These are phyloP conservation scores for Russula lepida DNA, from an alignment of 768 basidiomycete species.

Conservation along the genomic window DNA sequence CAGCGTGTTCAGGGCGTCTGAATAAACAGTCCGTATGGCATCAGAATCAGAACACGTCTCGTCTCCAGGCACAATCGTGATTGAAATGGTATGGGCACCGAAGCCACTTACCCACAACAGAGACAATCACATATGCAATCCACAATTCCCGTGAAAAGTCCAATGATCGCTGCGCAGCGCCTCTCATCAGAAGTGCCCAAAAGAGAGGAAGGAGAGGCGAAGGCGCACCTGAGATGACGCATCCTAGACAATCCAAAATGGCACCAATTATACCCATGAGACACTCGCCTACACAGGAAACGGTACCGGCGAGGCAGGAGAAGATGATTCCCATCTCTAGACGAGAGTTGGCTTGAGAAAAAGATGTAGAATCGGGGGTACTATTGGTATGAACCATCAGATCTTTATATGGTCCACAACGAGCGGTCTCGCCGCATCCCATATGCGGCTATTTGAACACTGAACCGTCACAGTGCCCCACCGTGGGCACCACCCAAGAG, in stretches of 20 bases:
- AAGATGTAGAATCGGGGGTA: background rate
- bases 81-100: background rate
- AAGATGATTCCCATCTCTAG: constrained; percentile 9
- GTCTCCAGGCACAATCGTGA: background rate
- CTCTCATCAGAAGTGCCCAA: background rate
- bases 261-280: constrained; percentile 33
- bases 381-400: background rate
- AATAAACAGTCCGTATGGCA: background rate
- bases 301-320: constrained; percentile 18
- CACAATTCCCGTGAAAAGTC: constrained; percentile 32
- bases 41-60: background rate
- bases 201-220: background rate
- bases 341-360: background rate
- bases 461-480: background rate
- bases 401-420: background rate
- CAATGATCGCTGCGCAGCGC: constrained; percentile 34
- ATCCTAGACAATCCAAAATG: constrained; percentile 40
- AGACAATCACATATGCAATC: constrained; percentile 39
- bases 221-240: constrained; percentile 36
- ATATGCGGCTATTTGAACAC: background rate
- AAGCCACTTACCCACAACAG: constrained; percentile 33
- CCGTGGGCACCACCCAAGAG: background rate
- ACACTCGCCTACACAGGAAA: constrained; percentile 37
- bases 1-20: background rate
- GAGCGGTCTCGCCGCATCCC: background rate